Evolutionary conservation across 345 rosid species (phyloP), one percentile per base, ranked within the genome.

Genomic region (Ceriops decandra): DNA sequence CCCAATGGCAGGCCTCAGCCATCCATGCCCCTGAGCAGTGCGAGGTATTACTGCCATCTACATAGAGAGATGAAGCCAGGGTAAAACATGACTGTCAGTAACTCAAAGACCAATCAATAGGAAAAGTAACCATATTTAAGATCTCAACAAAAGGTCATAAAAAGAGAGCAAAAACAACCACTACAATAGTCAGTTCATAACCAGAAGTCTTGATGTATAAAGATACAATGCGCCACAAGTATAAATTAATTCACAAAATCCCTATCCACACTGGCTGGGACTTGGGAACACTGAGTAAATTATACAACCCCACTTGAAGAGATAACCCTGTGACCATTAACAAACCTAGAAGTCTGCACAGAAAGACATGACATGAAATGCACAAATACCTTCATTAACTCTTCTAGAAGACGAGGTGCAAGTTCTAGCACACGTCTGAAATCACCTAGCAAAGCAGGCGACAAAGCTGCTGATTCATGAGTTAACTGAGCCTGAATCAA

Each of bases 1-100:
- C 72, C 99, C 99, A 52, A 82, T 73, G 38, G 97, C 98, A 67
- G 99, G 99, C 79, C 99, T 90, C 75, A 92, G 84, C 99, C 99
- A 92, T 78, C 99, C 99, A 85, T 87, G 96, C 62, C 93, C 97
- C 80, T 86, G 96, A 31, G 92, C 76, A 67, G 88, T 88, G 35
- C 92, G 98, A 2, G 98, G 98, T 69, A 84, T 77, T 72, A 95
- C 81, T 6, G 99, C 98, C 98, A 95, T 90, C 99, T 95, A 86
- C 76, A 79, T 49, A 57, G 7, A 73, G 56, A 61, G n/a, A 60
- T 38, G 11, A 52, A 32, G 61, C 57, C 19, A 68, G 42, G 72
- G 30, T 46, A 66, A 52, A 20, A 52, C 33, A 19, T 15, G 16
- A 58, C 24, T 21, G 10, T 5, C 19, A 59, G 52, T 35, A 32